Base-by-base conservation (phyloP, 2,329 filamentous ascomycete species). In the Huntiella bhutanensis region DNA sequence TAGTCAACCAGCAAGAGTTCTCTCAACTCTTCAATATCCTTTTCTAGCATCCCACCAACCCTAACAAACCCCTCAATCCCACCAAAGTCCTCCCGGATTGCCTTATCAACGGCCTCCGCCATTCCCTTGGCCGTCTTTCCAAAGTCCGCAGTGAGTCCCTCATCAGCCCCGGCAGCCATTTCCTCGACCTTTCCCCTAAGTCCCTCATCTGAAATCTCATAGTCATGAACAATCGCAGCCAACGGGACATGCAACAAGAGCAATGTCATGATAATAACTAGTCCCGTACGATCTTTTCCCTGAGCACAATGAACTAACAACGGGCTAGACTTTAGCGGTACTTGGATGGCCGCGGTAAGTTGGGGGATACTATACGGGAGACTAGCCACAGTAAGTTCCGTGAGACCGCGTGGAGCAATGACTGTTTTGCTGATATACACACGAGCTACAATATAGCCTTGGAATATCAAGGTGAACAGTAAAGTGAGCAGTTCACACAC, bases 261-360 rank as follows among this genome's bases (percentile, higher is more conserved):
- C 15, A 92, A 62, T 0, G 80, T 60, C 3, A 93, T 64, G 36
- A 80, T 64, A 4, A 84, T 66, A 8, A 82, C 66, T 10, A 93
- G 64, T 0, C 86, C 86, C 47, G 62, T 64, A 2, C 86, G 73
- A 56, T 93, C 86, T 58, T 93, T 94, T 49, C 86, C 86, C 55
- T 92, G 84, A 1, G 85, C 91, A 60, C 86, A 94, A 60, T 93
- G 84, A 2, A 91, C 63, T 5, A 93, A 57, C 1, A 77, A 60
- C 0, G 85, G 84, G 16, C 41, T 22, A 77, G 75, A 12, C 4
- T 16, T 12, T 4, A 66, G 67, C 0, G 59, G 53, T 2, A 51
- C 17, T 5, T 47, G 38, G 11, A 49, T 44, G 53, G 65, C 65
- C 52, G 62, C 56, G 17, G 66, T 67, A 13, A 85, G 69, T 55